Evolutionary conservation across 75 land plant species (phyloP).

Genomic region (Gnetum montanum): DNA sequence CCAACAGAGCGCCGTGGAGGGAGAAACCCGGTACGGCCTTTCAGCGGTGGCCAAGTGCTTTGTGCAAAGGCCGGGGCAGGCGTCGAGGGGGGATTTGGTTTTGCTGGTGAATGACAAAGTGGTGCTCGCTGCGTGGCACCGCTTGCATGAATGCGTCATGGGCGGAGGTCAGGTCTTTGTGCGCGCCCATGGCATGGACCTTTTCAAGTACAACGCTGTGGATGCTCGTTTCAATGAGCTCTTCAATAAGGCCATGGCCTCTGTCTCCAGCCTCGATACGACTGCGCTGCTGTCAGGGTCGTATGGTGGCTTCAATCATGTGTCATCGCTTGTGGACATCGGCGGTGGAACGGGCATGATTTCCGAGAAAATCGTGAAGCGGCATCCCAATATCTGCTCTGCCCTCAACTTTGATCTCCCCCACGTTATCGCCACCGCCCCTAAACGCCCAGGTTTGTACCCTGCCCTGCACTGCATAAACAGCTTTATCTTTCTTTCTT

Average conservation of each 20-base stretch:
- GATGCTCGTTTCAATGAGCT: conserved; percentile 9
- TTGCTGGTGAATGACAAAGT: conserved; percentile 15
- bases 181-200: conserved; percentile 24
- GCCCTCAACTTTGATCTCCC: conserved; percentile 46
- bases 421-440: conserved; percentile 29
- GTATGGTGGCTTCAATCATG: conserved; percentile 19
- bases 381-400: conserved; percentile 22
- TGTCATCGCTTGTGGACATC: conserved; percentile 24
- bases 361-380: conserved; percentile 16
- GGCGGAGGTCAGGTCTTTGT: conserved; percentile 13
- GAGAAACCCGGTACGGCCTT: conserved; percentile 16
- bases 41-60: conserved; percentile 22
- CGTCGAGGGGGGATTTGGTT: conserved; percentile 11
- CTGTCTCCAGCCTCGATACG: conserved; percentile 7
- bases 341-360: conserved; percentile 36
- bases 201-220: conserved; percentile 8
- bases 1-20: not conserved
- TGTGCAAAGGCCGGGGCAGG: conserved; percentile 3
- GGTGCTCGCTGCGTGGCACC: conserved; percentile 18
- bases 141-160: conserved; percentile 10
- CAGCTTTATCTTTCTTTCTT: no score
- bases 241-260: conserved; percentile 21
- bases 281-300: conserved; percentile 12
- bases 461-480: no score
- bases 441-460: conserved; percentile 6